Base-by-base conservation (phyloP, 257 asterid genomes). In the Eucommia ulmoides region DNA sequence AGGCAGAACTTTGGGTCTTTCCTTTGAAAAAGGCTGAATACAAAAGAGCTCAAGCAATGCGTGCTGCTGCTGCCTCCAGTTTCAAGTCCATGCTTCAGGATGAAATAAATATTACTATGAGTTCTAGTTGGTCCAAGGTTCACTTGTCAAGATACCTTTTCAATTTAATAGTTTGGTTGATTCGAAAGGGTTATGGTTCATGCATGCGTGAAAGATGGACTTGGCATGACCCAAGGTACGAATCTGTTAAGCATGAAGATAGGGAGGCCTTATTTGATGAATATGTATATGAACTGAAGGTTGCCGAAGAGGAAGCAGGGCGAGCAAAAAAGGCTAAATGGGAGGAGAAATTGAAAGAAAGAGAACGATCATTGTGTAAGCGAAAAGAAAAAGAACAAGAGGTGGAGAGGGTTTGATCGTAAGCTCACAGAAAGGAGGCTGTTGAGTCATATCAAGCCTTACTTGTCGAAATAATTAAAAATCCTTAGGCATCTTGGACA, bases 371-470 rank as follows among this genome's bases (percentile, higher is more conserved):
- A 44, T 46, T 86, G 52, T 84, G 93, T 50, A 91, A 86, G 71
- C 64, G 96, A 59, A 91, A 91, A 77, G 99, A 86, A 72, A 83
- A 91, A 64, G 99, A 83, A 63, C 99, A 86, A 68, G 99, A 91
- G 75, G 96, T 91, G 50, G 99, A 91, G 73, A 75, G 99, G 71
- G 96, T 91, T 74, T 76, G 94, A 65, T 49, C 63, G 29, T 85
- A 91, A 81, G 93, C 93, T 64, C 94, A 77, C 53, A 79, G 99
- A 64, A 91, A 83, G 78, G 99, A 78, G 65, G 93, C 89, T 52
- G 64, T 81, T 59, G 99, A 91, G 64, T 86, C 94, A 23, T 91
- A 81, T 75, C 94, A 83, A 65, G 79, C 99, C 62, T 69, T 91
- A 60, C 68, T 91, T 65, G 96, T 91, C 56, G 99, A 91, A 73